A percentile compares a stretch with the other conserved stretches of the same genome.
These are phyloP conservation scores for Arachnopeziza araneosa DNA, from an alignment of 2,329 filamentous ascomycete species.

Conservation along the genomic window DNA sequence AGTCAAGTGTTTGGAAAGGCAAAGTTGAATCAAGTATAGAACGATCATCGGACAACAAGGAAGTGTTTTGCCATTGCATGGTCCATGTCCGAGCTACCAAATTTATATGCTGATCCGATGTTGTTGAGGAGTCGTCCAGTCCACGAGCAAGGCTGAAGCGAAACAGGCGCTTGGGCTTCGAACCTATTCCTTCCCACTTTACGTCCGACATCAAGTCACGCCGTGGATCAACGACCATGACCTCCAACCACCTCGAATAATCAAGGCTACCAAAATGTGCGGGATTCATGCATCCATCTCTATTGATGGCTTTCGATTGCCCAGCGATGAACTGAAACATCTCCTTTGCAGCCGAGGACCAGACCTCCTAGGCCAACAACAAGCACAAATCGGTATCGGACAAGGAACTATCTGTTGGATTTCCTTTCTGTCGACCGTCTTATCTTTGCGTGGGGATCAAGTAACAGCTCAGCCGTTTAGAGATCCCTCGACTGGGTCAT, in stretches of 20 bases:
- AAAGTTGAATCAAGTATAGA: neutral
- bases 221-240: neutral
- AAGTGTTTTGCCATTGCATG: neutral
- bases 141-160: slow-evolving; percentile 2
- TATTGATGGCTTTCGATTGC: slow-evolving; percentile 24
- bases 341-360: slow-evolving; percentile 53
- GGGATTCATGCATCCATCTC: slow-evolving; percentile 53
- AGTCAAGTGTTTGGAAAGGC: neutral
- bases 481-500: slow-evolving; percentile 49
- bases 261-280: slow-evolving; percentile 42
- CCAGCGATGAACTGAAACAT: slow-evolving; percentile 36
- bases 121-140: neutral
- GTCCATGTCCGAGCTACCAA: neutral
- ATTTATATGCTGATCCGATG: neutral
- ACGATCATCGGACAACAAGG: neutral
- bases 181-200: neutral
- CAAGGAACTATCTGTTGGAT: slow-evolving; percentile 39
- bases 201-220: neutral
- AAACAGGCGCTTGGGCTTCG: neutral
- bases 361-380: slow-evolving; percentile 47
- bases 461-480: slow-evolving; percentile 69
- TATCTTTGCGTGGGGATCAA: slow-evolving; percentile 76
- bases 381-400: slow-evolving; percentile 26
- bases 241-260: neutral
- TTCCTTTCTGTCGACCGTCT: slow-evolving; percentile 74